Evolutionary conservation across 768 basidiomycete species (phyloP), one percentile per base, ranked within the genome.

Genomic region (Amanita thiersii): DNA sequence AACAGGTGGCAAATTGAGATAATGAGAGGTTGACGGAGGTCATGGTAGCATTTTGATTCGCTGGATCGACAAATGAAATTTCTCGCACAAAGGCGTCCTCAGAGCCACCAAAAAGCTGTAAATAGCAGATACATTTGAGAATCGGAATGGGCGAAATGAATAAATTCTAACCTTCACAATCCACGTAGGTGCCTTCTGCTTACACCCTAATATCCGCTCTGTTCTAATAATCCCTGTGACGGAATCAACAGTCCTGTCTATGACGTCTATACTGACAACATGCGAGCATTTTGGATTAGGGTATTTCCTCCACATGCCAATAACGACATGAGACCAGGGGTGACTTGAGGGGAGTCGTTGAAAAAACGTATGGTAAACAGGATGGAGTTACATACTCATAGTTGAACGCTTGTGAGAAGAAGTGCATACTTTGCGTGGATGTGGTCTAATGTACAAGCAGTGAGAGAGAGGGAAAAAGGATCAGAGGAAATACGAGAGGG

Each of bases 281-380:
- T 91, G 89, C 17, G 84, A 75, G 63, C 88, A 90, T 54, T 86
- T 86, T 40, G 90, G 84, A 59, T 94, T 94, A 39, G 92, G 92
- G 62, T 96, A 96, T 72, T 96, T 96, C 50, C 84, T 81, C 85
- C 89, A 92, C 73, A 94, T 86, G 49, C 86, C 87, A 56, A 86
- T 82, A 47, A 91, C 79, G 51, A 93, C 89, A 66, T 90, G 88
- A 46, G 81, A 73, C 83, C 91, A 93, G 30, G 89, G 74, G 56
- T 91, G 88, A 47, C 91, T 96, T 51, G 39, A 33, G 32, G 4
- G 40, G 44, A 45, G 44, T 30, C 47, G 50, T 32, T 52, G 44
- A 45, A 39, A 50, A 20, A 35, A 43, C 26, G 15, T 38, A n/a
- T n/a, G n/a, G n/a, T n/a, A n/a, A n/a, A n/a, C 36, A n/a, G 20